phyloP scores from a whole-genome alignment of 2,329 filamentous ascomycete genomes.

The Coniochaeta pulveracea region DNA sequence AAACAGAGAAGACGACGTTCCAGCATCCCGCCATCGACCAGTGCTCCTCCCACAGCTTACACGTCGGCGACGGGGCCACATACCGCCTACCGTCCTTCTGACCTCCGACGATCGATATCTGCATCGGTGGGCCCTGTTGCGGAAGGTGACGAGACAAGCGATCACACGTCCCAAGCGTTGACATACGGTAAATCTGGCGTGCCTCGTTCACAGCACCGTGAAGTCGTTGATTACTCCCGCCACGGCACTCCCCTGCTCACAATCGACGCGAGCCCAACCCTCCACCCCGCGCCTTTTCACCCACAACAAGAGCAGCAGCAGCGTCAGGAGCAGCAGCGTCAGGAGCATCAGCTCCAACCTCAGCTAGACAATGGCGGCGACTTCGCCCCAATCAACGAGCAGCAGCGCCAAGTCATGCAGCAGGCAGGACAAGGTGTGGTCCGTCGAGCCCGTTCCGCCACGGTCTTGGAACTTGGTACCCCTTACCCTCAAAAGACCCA shows the following conservation, averaged over 20 bases:
- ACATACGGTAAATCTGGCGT: constrained; percentile 61
- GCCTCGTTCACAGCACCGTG: constrained; percentile 61
- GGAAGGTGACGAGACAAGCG: constrained; percentile 67
- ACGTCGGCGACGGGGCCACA: constrained; percentile 41
- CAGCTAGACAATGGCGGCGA: constrained; percentile 50
- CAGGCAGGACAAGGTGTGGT: constrained; percentile 65
- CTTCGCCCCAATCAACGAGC: constrained; percentile 46
- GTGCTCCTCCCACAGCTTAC: constrained; percentile 55
- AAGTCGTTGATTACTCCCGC: constrained; percentile 72
- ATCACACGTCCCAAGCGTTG: constrained; percentile 69
- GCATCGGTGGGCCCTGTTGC: constrained; percentile 72
- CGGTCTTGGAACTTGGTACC: constrained; percentile 79
- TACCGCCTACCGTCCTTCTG: constrained; percentile 78
- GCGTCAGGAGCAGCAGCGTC: constrained; percentile 25
- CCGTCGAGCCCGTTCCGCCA: constrained; percentile 84
- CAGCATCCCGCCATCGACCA: constrained; percentile 74
- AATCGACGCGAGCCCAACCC: constrained; percentile 69
- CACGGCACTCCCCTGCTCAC: constrained; percentile 84
- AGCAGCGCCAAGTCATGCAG: constrained; percentile 53
- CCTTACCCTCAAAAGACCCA: constrained; percentile 97
- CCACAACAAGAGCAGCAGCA: constrained; percentile 32
- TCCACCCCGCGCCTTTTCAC: constrained; percentile 53
- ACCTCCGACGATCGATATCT: constrained; percentile 84
- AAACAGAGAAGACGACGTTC: constrained; percentile 93
- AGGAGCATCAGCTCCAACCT: constrained; percentile 63